Conservation (phyloP, 2,329 filamentous ascomycete species). For the Sarocladiaceae sp. region DNA sequence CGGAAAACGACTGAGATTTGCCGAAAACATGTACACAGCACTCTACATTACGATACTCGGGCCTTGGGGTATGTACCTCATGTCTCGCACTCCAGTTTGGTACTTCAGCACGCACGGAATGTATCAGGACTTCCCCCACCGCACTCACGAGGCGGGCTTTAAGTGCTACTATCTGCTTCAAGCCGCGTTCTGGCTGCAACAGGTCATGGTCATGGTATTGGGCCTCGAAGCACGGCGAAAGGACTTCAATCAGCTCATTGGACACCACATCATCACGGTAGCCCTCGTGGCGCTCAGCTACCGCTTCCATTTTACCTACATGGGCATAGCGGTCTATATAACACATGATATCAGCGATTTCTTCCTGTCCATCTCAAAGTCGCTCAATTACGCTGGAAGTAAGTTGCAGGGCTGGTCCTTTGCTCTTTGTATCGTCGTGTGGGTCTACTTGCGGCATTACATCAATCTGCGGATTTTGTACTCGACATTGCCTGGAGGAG, state of each 20-base stretch:
- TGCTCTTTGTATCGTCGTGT: conserved; percentile 72
- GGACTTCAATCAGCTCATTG: conserved; percentile 89
- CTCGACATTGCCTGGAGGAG: conserved; percentile 60
- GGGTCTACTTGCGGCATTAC: conserved; percentile 87
- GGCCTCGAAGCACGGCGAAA: conserved; percentile 90
- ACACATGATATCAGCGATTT: conserved; percentile 94
- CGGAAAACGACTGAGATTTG: conserved; percentile 82
- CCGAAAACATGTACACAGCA: conserved; percentile 93
- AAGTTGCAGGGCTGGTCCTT: conserved; percentile 79
- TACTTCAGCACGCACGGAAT: conserved; percentile 90
- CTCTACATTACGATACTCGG: conserved; percentile 83
- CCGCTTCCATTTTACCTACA: conserved; percentile 93
- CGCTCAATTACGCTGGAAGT: conserved; percentile 84
- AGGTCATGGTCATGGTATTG: conserved; percentile 82
- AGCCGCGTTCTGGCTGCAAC: conserved; percentile 91
- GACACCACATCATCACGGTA: conserved; percentile 86
- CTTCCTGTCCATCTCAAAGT: conserved; percentile 89
- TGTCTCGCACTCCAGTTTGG: conserved; percentile 84
- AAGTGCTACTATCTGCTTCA: conserved; percentile 95
- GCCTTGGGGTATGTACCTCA: conserved; percentile 81
- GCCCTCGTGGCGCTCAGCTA: conserved; percentile 83
- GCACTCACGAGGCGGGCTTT: conserved; percentile 72
- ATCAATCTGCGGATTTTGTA: conserved; percentile 73
- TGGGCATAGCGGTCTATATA: conserved; percentile 90
- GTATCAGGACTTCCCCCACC: conserved; percentile 88